Conservation (phyloP, 768 basidiomycete species). For the Xanthoconium purpureum region DNA sequence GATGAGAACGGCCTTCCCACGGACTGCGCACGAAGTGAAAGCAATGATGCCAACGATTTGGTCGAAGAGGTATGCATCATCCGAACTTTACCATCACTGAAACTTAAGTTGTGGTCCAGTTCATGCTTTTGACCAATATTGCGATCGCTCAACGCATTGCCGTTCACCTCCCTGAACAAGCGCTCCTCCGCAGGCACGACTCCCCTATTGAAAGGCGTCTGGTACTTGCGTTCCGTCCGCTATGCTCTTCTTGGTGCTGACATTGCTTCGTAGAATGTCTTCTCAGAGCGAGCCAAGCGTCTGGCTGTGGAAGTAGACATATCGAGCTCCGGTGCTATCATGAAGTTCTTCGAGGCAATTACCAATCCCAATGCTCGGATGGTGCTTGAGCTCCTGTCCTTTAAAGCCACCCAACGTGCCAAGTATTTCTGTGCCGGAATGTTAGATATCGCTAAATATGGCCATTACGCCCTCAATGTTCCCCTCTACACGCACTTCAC, state of each 20-base stretch:
- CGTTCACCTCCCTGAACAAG: constrained; percentile 92
- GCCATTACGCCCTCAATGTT: constrained; percentile 85
- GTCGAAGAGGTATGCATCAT: constrained; percentile 76
- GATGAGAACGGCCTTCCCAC: constrained; percentile 76
- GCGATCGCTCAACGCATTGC: constrained; percentile 92
- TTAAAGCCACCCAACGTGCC: constrained; percentile 91
- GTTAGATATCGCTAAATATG: constrained; percentile 98
- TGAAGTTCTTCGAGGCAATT: constrained; percentile 79
- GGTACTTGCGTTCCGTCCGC: constrained; percentile 34
- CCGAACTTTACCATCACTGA: background rate
- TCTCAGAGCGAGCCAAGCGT: constrained; percentile 76
- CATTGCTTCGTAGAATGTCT: constrained; percentile 52
- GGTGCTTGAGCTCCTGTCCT: constrained; percentile 78
- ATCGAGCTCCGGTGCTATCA: constrained; percentile 74
- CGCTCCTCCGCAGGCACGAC: constrained; percentile 94
- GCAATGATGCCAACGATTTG: constrained; percentile 70
- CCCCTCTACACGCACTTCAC: constrained; percentile 95
- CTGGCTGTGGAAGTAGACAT: constrained; percentile 82
- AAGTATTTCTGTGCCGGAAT: constrained; percentile 99
- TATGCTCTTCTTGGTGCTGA: constrained; percentile 1
- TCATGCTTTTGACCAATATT: constrained; percentile 91
- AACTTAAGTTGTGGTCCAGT: constrained; percentile 43
- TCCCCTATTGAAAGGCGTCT: constrained; percentile 88
- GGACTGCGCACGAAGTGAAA: constrained; percentile 69
- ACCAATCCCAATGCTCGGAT: constrained; percentile 68